Conservation (phyloP, 306 rosid species). For the Begonia peltatifolia region DNA sequence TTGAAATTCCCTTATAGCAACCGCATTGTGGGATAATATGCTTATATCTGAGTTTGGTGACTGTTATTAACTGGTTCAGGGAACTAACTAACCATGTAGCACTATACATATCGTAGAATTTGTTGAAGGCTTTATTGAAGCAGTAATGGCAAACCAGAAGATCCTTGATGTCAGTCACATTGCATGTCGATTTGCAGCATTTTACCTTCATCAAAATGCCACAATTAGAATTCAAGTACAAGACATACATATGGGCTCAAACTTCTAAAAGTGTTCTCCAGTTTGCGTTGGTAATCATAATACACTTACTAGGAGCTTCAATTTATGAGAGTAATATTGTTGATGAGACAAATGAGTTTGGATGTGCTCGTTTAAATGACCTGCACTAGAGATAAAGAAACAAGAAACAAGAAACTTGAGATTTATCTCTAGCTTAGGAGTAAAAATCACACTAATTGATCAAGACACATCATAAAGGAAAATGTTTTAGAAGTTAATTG, state of each 20-base stretch:
- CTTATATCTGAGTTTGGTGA: not conserved
- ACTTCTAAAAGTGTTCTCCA: not conserved
- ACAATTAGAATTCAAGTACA: conserved; percentile 8
- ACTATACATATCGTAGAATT: conserved; percentile 75
- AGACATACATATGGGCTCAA: not conserved
- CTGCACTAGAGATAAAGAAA: conserved; percentile 43
- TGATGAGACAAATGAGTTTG: conserved; percentile 43
- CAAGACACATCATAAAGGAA: not conserved
- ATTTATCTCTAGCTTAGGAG: not conserved
- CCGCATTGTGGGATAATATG: not conserved
- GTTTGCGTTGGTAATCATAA: not conserved
- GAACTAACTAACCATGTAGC: conserved; percentile 60
- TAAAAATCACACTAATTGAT: too few relatives aligned
- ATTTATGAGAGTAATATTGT: conserved; percentile 69
- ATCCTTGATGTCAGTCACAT: conserved; percentile 57
- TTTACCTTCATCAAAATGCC: conserved; percentile 39
- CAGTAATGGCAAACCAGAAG: conserved; percentile 72
- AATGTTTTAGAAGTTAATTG: too few relatives aligned
- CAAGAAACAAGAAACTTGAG: not conserved
- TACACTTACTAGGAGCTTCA: conserved; percentile 58
- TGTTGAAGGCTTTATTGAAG: conserved; percentile 73
- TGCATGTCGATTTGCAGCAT: conserved; percentile 88
- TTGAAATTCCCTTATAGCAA: too few relatives aligned
- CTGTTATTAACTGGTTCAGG: not conserved
- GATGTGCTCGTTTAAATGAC: conserved; percentile 78